These are phyloP conservation scores for Ceratocystis lukuohia DNA, from an alignment of 2,329 filamentous ascomycete genomes.

Conservation along the genomic window DNA sequence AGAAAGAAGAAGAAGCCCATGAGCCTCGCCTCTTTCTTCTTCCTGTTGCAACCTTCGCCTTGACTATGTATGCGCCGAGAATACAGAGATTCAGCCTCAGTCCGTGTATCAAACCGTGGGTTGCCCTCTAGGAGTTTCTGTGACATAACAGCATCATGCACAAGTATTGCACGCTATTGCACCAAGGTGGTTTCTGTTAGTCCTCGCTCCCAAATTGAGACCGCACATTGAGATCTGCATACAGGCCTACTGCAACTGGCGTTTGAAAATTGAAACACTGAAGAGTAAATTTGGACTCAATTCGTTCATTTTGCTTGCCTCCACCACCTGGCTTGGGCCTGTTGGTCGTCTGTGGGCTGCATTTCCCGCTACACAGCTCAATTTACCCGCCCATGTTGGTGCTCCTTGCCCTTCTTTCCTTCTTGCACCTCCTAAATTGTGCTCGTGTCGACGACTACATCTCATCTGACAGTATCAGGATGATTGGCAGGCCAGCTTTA, in stretches of 20 bases:
- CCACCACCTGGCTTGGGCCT: neutral
- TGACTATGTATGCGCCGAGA: neutral
- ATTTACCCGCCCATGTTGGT: neutral
- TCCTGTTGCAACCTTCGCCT: neutral
- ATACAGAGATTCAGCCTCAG: neutral
- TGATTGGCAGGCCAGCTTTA: neutral
- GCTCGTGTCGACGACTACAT: neutral
- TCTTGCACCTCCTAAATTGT: neutral
- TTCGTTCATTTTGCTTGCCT: neutral
- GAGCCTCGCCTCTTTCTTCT: neutral
- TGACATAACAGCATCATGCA: neutral
- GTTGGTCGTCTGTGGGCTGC: too few relatives aligned
- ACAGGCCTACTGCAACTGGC: neutral
- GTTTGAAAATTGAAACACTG: neutral
- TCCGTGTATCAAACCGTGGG: neutral
- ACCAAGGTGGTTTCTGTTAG: neutral
- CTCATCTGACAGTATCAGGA: neutral
- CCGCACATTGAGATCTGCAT: neutral
- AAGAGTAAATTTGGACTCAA: neutral
- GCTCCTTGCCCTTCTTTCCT: neutral
- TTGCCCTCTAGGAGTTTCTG: neutral
- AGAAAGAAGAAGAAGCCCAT: neutral
- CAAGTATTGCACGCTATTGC: neutral
- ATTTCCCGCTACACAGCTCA: neutral
- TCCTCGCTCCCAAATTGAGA: neutral